Conservation (phyloP, 2,329 filamentous ascomycete species). For the Penicillium brasilianum region DNA sequence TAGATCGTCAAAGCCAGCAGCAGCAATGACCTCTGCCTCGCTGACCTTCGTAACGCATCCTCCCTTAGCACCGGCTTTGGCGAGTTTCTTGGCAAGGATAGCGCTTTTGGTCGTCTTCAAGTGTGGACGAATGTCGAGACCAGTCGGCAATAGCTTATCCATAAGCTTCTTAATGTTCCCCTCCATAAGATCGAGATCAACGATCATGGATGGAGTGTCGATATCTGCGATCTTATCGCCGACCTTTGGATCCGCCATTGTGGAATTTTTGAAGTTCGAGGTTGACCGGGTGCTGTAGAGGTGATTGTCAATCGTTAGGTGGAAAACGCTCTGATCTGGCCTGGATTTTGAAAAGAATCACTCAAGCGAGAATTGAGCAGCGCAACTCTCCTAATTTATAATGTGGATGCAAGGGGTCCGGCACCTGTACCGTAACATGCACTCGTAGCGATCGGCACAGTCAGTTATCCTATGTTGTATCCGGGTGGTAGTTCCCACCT, state of each 20-base stretch:
- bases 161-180: constrained; percentile 57
- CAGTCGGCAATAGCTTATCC: constrained; percentile 52
- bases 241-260: constrained; percentile 49
- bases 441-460: not conserved
- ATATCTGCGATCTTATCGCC: constrained; percentile 52
- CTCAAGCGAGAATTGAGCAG: not conserved
- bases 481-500: not conserved
- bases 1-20: constrained; percentile 54
- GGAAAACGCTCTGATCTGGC: not conserved
- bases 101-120: constrained; percentile 61
- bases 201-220: constrained; percentile 63
- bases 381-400: not conserved
- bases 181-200: constrained; percentile 59
- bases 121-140: constrained; percentile 55
- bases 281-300: not conserved
- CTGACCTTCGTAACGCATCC: constrained; percentile 60
- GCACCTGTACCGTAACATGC: not conserved
- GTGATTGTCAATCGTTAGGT: not conserved
- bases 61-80: constrained; percentile 55
- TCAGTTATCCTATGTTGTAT: constrained; percentile 5
- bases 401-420: constrained; percentile 3
- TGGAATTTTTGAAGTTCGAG: not conserved
- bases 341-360: not conserved
- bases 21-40: constrained; percentile 52
- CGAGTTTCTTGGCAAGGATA: constrained; percentile 52